Evolutionary conservation across 2,329 filamentous ascomycete species (phyloP).

Genomic region (Cladorrhinum sp.): DNA sequence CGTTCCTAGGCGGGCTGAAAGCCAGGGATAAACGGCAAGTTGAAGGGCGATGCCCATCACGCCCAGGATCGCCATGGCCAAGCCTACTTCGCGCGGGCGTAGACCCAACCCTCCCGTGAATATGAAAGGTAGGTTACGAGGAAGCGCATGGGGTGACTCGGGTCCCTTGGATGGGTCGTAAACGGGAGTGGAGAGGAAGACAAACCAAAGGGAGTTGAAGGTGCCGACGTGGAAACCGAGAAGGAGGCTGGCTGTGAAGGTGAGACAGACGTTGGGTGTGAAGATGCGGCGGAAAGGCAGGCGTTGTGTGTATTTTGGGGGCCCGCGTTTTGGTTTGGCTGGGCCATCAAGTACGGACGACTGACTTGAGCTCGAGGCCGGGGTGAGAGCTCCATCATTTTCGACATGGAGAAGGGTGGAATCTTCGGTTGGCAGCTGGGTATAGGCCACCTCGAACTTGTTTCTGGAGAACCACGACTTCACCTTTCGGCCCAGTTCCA

Average conservation of each 20-base stretch:
- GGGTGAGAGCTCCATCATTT: constrained; percentile 27
- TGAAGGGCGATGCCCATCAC: constrained; percentile 72
- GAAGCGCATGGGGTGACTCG: constrained; percentile 29
- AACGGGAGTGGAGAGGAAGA: constrained; percentile 72
- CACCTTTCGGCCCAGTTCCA: constrained; percentile 39
- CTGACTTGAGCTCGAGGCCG: constrained; percentile 14
- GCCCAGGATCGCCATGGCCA: constrained; percentile 74
- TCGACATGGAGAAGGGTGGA: constrained; percentile 32
- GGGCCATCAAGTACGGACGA: constrained; percentile 1
- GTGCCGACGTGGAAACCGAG: constrained; percentile 71
- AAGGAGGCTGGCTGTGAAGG: constrained; percentile 64
- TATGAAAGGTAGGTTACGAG: constrained; percentile 49
- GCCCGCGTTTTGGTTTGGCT: constrained; percentile 9
- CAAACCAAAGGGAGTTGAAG: constrained; percentile 72
- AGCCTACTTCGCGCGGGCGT: constrained; percentile 66
- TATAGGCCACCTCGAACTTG: constrained; percentile 30
- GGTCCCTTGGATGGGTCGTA: constrained; percentile 41
- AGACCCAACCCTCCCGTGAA: constrained; percentile 78
- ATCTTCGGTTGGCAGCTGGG: constrained; percentile 34
- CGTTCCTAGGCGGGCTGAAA: constrained; percentile 66
- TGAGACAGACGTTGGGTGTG: constrained; percentile 51
- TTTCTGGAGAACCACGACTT: constrained; percentile 25
- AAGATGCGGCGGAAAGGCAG: constrained; percentile 55
- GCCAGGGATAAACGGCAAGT: constrained; percentile 65
- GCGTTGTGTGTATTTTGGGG: constrained; percentile 42